A percentile compares a stretch with the other conserved stretches of the same genome.
These are phyloP conservation scores for Lobosporangium transversale DNA, from an alignment of 192 early-diverging fungal species.

Conservation along the genomic window DNA sequence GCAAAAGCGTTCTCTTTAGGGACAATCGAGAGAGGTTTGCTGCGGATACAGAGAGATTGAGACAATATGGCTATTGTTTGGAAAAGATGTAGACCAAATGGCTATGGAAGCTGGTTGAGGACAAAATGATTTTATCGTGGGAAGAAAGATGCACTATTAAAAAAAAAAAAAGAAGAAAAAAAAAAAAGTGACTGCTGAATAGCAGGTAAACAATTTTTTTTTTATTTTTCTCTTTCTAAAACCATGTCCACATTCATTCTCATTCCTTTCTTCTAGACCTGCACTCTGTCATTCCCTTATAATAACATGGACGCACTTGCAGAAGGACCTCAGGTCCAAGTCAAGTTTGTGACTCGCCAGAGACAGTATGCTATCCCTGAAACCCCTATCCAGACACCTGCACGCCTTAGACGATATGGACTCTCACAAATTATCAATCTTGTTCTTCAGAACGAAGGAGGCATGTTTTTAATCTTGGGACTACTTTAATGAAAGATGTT, in stretches of 20 bases:
- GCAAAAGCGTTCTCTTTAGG: no score
- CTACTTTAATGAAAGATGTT: not conserved
- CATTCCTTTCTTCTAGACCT: constrained; percentile 4
- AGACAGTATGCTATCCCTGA: constrained; percentile 80
- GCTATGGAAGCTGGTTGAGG: no score
- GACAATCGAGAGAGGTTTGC: no score
- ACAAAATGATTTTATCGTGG: no score
- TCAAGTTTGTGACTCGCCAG: constrained; percentile 85
- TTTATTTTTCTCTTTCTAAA: constrained; percentile 25
- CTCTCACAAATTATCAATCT: constrained; percentile 96
- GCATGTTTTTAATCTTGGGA: constrained; percentile 3
- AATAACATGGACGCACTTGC: constrained; percentile 45
- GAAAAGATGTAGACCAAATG: no score
- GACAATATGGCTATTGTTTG: no score
- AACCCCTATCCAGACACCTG: constrained; percentile 87
- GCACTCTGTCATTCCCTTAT: no score
- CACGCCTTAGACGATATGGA: constrained; percentile 84
- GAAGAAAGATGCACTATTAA: no score
- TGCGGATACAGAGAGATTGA: no score
- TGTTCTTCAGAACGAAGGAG: constrained; percentile 67
- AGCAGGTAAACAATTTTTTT: constrained; percentile 17
- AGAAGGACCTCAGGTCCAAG: constrained; percentile 76
- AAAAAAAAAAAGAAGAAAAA: not conserved
- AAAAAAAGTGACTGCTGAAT: constrained; percentile 11
- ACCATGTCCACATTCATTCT: not conserved